Conservation (phyloP, 768 basidiomycete genomes). For the Mycena maculata region DNA sequence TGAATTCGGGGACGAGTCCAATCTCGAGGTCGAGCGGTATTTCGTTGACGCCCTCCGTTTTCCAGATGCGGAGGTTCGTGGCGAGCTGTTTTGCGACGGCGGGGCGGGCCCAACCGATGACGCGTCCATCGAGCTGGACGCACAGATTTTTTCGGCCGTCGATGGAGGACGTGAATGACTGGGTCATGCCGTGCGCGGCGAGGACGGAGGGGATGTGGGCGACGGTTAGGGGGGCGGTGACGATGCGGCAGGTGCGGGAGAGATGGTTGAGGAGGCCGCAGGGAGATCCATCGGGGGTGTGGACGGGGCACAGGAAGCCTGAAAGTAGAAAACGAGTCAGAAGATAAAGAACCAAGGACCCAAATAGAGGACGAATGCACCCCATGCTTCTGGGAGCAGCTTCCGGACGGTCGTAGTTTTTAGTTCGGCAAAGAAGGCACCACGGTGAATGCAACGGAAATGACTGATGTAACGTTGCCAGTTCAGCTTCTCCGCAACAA, state of each 20-base stretch:
- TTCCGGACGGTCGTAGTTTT: slow-evolving; percentile 99
- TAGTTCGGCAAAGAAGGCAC: slow-evolving; percentile 98
- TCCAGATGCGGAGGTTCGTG: slow-evolving; percentile 90
- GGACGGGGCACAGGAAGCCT: slow-evolving; percentile 98
- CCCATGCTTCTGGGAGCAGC: slow-evolving; percentile 97
- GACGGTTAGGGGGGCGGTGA: slow-evolving; percentile 80
- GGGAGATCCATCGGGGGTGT: slow-evolving; percentile 97
- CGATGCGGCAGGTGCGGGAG: slow-evolving; percentile 91
- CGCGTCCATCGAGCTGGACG: slow-evolving; percentile 93
- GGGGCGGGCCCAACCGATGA: slow-evolving; percentile 93
- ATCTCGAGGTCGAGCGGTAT: slow-evolving; percentile 96
- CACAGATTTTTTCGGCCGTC: slow-evolving; percentile 86
- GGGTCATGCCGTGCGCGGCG: slow-evolving; percentile 93
- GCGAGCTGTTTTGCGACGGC: slow-evolving; percentile 82
- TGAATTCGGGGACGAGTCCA: slow-evolving; percentile 87
- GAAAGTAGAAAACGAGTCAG: slow-evolving; percentile 26
- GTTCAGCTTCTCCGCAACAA: slow-evolving; percentile 98
- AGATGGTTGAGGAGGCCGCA: slow-evolving; percentile 98
- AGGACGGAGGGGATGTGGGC: slow-evolving; percentile 87
- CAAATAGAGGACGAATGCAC: slow-evolving; percentile 54
- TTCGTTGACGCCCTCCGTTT: slow-evolving; percentile 85
- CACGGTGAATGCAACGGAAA: slow-evolving; percentile 98
- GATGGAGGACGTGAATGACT: slow-evolving; percentile 80
- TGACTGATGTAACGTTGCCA: slow-evolving; percentile 99
- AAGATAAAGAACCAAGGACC: not conserved